Base-by-base conservation (phyloP, 192 early-diverging fungal genomes). In the Coemansia sp. region DNA sequence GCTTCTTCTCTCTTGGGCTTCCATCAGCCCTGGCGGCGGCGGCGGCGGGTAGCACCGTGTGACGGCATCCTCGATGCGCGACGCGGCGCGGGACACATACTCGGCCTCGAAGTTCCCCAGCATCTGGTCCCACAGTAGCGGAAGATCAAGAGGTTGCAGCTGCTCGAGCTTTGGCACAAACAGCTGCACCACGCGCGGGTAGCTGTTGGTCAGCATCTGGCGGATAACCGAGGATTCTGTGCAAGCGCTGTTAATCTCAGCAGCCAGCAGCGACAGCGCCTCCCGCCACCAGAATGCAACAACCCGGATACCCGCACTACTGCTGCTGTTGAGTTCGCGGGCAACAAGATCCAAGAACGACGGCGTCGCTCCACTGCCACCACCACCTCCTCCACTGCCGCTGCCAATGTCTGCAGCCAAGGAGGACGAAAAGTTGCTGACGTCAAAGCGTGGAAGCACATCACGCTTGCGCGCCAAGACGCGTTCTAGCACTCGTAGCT, bases 281-380 rank as follows among this genome's bases (percentile, higher is more conserved):
- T 66, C 62, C 36, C 75, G 64, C 75, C 75, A 76, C 75, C 75
- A 76, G 46, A 71, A 76, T 1, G 69, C 75, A 50, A 76, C 34
- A 2, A 35, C 33, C 23, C 49, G 49, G 19, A 25, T 9, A 25
- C 19, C 10, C 6, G 0, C 19, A 4, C 3, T 48, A 9, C 19
- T 52, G 13, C 62, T 63, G 56, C 67, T 62, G 38, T 65, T 72
- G 20, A 79, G 65, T 57, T 45, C 43, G 23, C 29, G 62, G 0
- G 63, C 75, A 6, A 53, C 65, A 29, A 63, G 35, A 52, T 71
- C 75, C 66, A 68, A 20, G 11, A 54, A 65, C 41, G 69, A 59
- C 49, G 48, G 49, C 49, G 22, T 52, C 2, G 23, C 49, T 25
- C 23, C 49, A 25, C 2, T 10, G 9, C 45, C 45, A 17, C 19